A percentile compares a stretch with the other conserved stretches of the same genome.
Conservation (phyloP, 768 basidiomycete genomes). For the Cystobasidium ongulense region DNA sequence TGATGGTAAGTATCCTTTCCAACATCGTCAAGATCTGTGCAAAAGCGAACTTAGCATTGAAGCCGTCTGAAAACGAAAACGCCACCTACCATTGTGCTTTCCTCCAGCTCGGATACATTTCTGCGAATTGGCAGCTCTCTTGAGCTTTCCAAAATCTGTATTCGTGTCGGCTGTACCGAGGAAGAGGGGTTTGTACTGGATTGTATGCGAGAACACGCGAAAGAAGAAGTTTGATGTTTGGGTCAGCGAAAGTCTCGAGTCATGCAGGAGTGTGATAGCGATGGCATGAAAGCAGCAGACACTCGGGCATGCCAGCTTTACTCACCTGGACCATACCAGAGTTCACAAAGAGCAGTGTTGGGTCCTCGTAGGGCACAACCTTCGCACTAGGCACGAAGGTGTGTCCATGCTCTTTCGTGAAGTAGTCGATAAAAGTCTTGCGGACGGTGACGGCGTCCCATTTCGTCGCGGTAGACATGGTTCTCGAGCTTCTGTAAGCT, state of each 20-base stretch:
- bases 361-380: conserved; percentile 95
- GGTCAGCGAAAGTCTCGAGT: background rate
- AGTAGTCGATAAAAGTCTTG: conserved; percentile 83
- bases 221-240: background rate
- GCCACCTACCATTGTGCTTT: conserved; percentile 79
- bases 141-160: conserved; percentile 80
- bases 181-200: conserved; percentile 95
- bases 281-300: background rate
- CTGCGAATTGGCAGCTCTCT: conserved; percentile 89
- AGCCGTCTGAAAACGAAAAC: background rate
- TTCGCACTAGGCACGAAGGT: conserved; percentile 82
- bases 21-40: conserved; percentile 88
- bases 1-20: conserved; percentile 93
- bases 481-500: conserved; percentile 1
- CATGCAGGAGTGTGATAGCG: background rate
- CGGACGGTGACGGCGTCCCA: conserved; percentile 81
- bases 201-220: conserved; percentile 41
- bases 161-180: conserved; percentile 95
- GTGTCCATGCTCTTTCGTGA: conserved; percentile 61
- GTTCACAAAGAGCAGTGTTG: conserved; percentile 93
- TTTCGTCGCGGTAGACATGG: conserved; percentile 28
- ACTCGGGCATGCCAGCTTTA: no score
- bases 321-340: conserved; percentile 92
- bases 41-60: background rate
- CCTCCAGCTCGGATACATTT: conserved; percentile 98